Evolutionary conservation across 805 yeast species (phyloP), one percentile per base, ranked within the genome.

Genomic region (Wickerhamiella kazuoi): DNA sequence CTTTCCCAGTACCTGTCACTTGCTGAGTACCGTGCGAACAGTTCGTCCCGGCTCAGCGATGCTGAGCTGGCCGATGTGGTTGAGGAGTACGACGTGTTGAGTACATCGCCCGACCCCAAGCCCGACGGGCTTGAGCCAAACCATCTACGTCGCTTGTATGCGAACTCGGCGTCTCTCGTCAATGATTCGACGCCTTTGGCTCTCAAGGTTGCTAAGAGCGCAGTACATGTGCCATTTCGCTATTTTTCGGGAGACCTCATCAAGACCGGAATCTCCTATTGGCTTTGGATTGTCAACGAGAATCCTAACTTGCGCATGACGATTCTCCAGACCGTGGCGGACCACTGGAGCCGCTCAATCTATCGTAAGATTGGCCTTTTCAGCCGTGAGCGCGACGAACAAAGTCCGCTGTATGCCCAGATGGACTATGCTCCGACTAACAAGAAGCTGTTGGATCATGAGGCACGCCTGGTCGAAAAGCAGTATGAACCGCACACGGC

Each of bases 371-470:
- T 61, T 31, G 96, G 97, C 3, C 55, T 87, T 9, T 86, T 71
- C 55, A 69, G 76, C 5, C 64, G 61, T 3, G 49, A 57, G 4
- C 59, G 60, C 46, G 93, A 84, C 54, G 54, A 72, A 5, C 51
- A 49, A 1, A 61, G 66, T 40, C 76, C 87, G 19, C 80, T 76
- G 40, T 76, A 65, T 55, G 60, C 71, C 46, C 67, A 65, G 38
- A 90, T 90, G 98, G 90, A 81, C 46, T 90, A 90, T 50, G 62
- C 84, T 1, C 96, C 98, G 9, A 75, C 93, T 35, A 76, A 79
- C 57, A 76, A 73, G 47, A 63, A 64, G 34, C 65, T 63, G 5
- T 66, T 76, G 6, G 69, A 70, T 39, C 71, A 68, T 43, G 59
- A 62, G 26, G 74, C 82, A 0, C 55, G 59, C 2, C 46, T 54